Base-by-base conservation (phyloP, 2,329 filamentous ascomycete species). In the Cladophialophora yegresii region DNA sequence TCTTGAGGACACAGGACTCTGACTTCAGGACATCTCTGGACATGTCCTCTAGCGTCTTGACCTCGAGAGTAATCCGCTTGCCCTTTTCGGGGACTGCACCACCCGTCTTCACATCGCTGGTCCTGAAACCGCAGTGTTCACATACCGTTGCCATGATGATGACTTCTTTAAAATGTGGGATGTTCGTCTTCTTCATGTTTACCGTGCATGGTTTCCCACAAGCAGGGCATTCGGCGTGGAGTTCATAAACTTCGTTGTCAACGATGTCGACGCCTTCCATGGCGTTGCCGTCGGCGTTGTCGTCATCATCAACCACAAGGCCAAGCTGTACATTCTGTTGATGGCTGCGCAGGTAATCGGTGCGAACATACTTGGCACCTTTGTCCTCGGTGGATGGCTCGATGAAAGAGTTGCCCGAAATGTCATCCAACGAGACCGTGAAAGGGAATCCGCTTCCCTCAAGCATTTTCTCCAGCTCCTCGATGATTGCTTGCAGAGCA, bases 131-230 rank as follows among this genome's bases (percentile, higher is more conserved):
- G 75, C 95, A 99, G 76, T 89, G 84, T 30, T 93, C 89, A 79
- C 95, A 99, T 30, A 92, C 88, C 1, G 93, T 98, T 71, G 89
- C 93, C 91, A 96, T 98, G 72, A 99, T 84, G 47, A 97, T 88
- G 2, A 99, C 95, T 75, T 98, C 91, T 80, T 97, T 96, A 82
- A 99, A 99, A 79, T 96, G 90, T 0, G 95, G 95, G 67, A 99
- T 97, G 73, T 96, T 92, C 63, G 98, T 92, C 89, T 96, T 96
- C 82, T 97, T 96, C 92, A 97, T 97, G 78, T 96, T 93, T 9
- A 96, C 96, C 3, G 87, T 87, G 79, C 93, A 97, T 4, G 87
- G 81, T 77, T 90, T 90, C 73, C 88, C 88, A 82, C 95, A 99
- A 67, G 91, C 93, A 0, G 95, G 95, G 77, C 95, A 99, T 63